Percentiles rank a stretch among this genome's conserved stretches.
phyloP scores from a whole-genome alignment of 129 eudicot species.

The Centella asiatica region DNA sequence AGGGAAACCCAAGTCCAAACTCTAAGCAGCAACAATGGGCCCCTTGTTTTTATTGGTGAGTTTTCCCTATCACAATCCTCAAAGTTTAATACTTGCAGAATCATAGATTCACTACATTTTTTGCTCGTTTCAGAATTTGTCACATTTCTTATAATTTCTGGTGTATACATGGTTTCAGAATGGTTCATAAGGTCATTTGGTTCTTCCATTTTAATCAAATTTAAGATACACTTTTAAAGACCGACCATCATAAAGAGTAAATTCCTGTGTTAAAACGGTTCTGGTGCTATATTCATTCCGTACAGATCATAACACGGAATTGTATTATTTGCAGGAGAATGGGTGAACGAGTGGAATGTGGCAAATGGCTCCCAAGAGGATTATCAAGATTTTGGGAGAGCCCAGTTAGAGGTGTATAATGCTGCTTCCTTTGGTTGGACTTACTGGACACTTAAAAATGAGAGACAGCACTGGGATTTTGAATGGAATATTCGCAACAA shows the following conservation, averaged over 20 bases:
- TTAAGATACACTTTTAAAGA: no score
- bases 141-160: no score
- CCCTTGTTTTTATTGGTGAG: slow-evolving; percentile 57
- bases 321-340: slow-evolving; percentile 43
- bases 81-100: no score
- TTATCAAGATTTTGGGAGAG: slow-evolving; percentile 52
- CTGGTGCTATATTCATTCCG: not conserved
- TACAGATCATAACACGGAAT: not conserved
- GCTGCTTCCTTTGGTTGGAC: slow-evolving; percentile 78
- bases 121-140: not conserved
- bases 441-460: slow-evolving; percentile 65
- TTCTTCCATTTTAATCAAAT: no score
- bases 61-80: not conserved
- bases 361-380: slow-evolving; percentile 30
- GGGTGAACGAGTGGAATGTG: slow-evolving; percentile 70
- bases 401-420: slow-evolving; percentile 61
- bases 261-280: no score
- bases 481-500: slow-evolving; percentile 58
- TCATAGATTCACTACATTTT: no score
- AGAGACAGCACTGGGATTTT: slow-evolving; percentile 62
- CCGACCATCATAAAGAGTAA: no score
- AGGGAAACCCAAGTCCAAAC: slow-evolving; percentile 51
- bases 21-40: slow-evolving; percentile 44
- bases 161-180: no score
- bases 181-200: no score